These are phyloP conservation scores for Hypomyces perniciosus DNA, from an alignment of 2,329 filamentous ascomycete genomes.

Conservation along the genomic window DNA sequence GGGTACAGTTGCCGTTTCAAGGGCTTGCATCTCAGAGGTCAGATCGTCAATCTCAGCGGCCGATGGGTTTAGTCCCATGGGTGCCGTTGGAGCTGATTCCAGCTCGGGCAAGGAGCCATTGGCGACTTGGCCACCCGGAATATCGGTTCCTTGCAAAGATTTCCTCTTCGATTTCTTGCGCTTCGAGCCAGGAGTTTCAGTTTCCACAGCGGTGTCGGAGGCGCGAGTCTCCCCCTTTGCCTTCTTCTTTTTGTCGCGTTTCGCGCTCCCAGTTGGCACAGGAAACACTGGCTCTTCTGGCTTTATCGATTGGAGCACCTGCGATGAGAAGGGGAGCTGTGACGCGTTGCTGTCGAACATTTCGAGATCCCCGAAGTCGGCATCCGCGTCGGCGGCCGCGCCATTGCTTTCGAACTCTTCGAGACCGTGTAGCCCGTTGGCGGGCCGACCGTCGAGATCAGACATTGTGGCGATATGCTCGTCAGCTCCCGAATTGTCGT, in stretches of 20 bases:
- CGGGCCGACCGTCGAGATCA: constrained; percentile 19
- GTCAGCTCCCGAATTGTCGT: constrained; percentile 14
- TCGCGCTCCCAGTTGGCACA: constrained; percentile 21
- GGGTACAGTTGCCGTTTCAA: constrained; percentile 16
- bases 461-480: constrained; percentile 16
- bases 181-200: constrained; percentile 19
- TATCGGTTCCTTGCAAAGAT: constrained; percentile 6
- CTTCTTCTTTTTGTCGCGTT: constrained; percentile 28
- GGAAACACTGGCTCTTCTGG: constrained; percentile 17
- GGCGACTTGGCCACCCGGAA: constrained; percentile 7
- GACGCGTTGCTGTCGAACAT: constrained; percentile 34
- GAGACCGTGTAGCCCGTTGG: constrained; percentile 22
- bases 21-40: constrained; percentile 10
- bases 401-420: constrained; percentile 20
- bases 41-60: constrained; percentile 1
- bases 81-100: background rate
- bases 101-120: background rate
- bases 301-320: constrained; percentile 28
- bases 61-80: background rate
- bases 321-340: constrained; percentile 26
- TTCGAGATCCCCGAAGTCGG: constrained; percentile 31
- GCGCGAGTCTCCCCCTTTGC: constrained; percentile 12
- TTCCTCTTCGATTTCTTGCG: constrained; percentile 23
- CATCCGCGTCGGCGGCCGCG: constrained; percentile 20
- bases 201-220: constrained; percentile 10